These are phyloP conservation scores for Penicillium crystallinum DNA, from an alignment of 495 filamentous ascomycete species.

Conservation along the genomic window DNA sequence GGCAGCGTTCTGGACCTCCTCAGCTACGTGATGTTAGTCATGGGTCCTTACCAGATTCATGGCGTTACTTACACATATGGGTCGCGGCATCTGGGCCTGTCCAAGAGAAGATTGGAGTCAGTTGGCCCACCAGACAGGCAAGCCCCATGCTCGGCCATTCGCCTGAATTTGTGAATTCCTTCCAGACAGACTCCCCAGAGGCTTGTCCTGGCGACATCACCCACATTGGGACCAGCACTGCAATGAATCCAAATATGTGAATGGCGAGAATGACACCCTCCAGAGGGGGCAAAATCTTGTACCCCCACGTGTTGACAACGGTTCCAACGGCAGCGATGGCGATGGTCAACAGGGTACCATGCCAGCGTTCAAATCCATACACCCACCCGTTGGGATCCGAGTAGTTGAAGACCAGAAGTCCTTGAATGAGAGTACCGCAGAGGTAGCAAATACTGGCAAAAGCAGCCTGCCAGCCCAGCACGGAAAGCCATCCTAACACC, in stretches of 20 bases:
- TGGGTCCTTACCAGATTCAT: neutral
- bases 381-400: slow-evolving; percentile 29
- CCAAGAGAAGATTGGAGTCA: slow-evolving; percentile 39
- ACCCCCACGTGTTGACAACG: slow-evolving; percentile 39
- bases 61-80: slow-evolving; percentile 29
- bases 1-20: slow-evolving; percentile 47
- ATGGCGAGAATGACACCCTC: slow-evolving; percentile 42
- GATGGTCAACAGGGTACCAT: slow-evolving; percentile 41
- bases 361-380: slow-evolving; percentile 30
- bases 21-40: slow-evolving; percentile 22
- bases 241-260: slow-evolving; percentile 47
- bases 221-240: slow-evolving; percentile 42
- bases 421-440: slow-evolving; percentile 42
- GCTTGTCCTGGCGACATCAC: slow-evolving; percentile 34
- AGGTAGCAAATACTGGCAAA: slow-evolving; percentile 35
- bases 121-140: slow-evolving; percentile 39
- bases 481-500: slow-evolving; percentile 40
- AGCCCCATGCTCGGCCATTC: slow-evolving; percentile 40
- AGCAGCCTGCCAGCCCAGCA: slow-evolving; percentile 43
- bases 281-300: slow-evolving; percentile 32
- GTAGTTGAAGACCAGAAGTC: slow-evolving; percentile 42
- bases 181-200: slow-evolving; percentile 34
- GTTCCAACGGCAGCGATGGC: slow-evolving; percentile 36
- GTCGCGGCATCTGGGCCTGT: slow-evolving; percentile 36
- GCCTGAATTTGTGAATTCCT: slow-evolving; percentile 42